These are phyloP conservation scores for Kazachstania taianensis DNA, from an alignment of 805 yeast species.

Conservation along the genomic window DNA sequence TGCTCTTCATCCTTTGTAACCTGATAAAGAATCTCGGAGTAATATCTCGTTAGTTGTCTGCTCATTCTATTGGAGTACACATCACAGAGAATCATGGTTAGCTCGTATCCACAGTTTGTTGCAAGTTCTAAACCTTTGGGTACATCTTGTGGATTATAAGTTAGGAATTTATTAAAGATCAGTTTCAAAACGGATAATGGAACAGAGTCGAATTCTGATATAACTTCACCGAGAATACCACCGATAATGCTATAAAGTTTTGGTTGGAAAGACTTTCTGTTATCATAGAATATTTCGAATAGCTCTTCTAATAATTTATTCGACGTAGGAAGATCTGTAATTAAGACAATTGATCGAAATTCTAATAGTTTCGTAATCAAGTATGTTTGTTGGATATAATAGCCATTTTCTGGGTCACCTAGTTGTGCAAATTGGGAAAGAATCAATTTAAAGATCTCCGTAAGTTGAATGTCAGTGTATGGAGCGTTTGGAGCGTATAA, in stretches of 20 bases:
- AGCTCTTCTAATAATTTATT: conserved; percentile 42
- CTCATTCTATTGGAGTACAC: conserved; percentile 64
- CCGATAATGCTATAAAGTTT: conserved; percentile 52
- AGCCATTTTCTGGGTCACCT: conserved; percentile 46
- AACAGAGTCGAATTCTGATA: conserved; percentile 58
- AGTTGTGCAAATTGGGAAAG: conserved; percentile 51
- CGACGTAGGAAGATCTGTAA: conserved; percentile 64
- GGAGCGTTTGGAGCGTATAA: conserved; percentile 89
- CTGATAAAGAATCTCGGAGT: conserved; percentile 64
- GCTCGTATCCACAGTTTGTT: conserved; percentile 49
- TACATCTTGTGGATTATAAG: conserved; percentile 21
- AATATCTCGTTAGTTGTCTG: conserved; percentile 65
- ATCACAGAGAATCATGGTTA: conserved; percentile 59
- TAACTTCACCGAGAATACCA: conserved; percentile 64
- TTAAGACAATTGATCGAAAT: conserved; percentile 60
- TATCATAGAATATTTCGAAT: conserved; percentile 54
- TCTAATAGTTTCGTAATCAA: conserved; percentile 61
- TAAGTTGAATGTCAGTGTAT: conserved; percentile 51
- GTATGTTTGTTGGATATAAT: conserved; percentile 52
- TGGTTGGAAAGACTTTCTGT: conserved; percentile 36
- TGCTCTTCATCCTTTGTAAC: conserved; percentile 22
- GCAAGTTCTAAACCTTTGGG: conserved; percentile 24
- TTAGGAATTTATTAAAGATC: conserved; percentile 54
- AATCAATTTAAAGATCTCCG: conserved; percentile 57
- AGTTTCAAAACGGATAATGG: conserved; percentile 51